Percentiles rank a stretch among this genome's conserved stretches.
These are phyloP conservation scores for Fusarium torulosum DNA, from an alignment of 2,329 filamentous ascomycete genomes.

Conservation along the genomic window DNA sequence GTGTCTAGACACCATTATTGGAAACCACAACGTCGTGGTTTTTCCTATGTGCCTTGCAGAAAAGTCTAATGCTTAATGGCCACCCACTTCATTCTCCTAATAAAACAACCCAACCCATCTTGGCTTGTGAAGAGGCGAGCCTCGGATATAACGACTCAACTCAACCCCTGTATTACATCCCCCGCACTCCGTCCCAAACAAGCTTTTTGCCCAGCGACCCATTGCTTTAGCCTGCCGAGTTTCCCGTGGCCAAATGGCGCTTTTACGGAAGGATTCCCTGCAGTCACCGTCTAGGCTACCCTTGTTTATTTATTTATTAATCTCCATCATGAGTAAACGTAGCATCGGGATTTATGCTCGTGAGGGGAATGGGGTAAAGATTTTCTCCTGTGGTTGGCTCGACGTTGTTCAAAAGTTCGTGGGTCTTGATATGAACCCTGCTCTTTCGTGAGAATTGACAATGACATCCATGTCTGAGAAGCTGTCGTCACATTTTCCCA, in stretches of 20 bases:
- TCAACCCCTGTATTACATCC: constrained; percentile 10
- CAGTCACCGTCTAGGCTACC: background rate
- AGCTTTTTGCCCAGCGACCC: constrained; percentile 30
- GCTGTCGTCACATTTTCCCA: constrained; percentile 26
- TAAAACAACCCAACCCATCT: background rate
- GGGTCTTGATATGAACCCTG: constrained; percentile 6
- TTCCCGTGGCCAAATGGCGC: background rate
- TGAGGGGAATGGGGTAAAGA: background rate
- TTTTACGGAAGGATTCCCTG: constrained; percentile 15
- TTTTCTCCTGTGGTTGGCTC: background rate
- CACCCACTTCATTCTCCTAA: no score
- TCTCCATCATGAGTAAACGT: no score
- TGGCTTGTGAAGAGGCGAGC: constrained; percentile 39
- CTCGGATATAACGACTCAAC: constrained; percentile 27
- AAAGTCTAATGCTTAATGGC: background rate
- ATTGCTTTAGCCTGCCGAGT: background rate
- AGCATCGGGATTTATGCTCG: constrained; percentile 12
- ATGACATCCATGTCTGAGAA: background rate
- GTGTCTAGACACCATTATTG: constrained; percentile 1
- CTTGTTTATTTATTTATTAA: background rate
- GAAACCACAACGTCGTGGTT: constrained; percentile 8
- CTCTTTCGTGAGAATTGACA: background rate
- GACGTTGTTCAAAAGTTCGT: constrained; percentile 31
- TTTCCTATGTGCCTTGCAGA: constrained; percentile 25
- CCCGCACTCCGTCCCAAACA: constrained; percentile 29